Evolutionary conservation across 2,329 filamentous ascomycete species (phyloP).

Genomic region (Plectosphaerella sp.): DNA sequence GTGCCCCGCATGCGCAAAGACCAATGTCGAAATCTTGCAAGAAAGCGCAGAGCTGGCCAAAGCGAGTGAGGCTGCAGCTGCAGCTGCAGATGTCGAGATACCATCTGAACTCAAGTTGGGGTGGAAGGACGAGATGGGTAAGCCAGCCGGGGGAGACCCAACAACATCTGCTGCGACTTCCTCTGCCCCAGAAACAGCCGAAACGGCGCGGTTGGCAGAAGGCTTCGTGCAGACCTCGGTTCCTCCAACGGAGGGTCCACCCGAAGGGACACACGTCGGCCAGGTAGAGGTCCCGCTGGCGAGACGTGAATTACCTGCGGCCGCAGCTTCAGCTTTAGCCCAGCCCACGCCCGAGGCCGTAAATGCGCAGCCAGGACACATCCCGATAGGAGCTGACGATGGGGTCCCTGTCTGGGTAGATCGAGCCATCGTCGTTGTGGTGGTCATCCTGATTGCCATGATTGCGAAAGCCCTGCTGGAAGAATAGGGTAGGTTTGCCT

Average conservation of each 20-base stretch:
- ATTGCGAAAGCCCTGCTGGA: slow-evolving; percentile 51
- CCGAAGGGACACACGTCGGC: no score
- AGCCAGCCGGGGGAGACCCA: slow-evolving; percentile 14
- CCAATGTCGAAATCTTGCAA: slow-evolving; percentile 68
- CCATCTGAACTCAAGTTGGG: slow-evolving; percentile 59
- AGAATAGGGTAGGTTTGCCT: slow-evolving; percentile 10
- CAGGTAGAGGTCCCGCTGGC: no score
- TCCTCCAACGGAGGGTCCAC: slow-evolving; percentile 10
- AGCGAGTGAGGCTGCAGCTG: slow-evolving; percentile 20
- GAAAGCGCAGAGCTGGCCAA: slow-evolving; percentile 61
- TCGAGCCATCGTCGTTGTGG: slow-evolving; percentile 69
- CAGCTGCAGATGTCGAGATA: slow-evolving; percentile 39
- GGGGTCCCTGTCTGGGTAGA: slow-evolving; percentile 73
- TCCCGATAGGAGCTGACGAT: slow-evolving; percentile 27
- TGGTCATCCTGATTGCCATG: slow-evolving; percentile 67
- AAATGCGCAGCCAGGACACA: slow-evolving; percentile 13
- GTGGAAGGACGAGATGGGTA: slow-evolving; percentile 67
- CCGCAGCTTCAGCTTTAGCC: slow-evolving; percentile 21
- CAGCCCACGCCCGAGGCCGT: slow-evolving; percentile 17
- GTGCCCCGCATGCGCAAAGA: slow-evolving; percentile 66
- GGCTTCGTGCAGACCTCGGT: slow-evolving; percentile 50
- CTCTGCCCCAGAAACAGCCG: slow-evolving; percentile 25
- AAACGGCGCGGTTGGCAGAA: slow-evolving; percentile 49
- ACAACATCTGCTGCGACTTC: not conserved
- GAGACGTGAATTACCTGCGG: not conserved